Evolutionary conservation across 1,284 basidiomycete genomes (phyloP).

Genomic region (Irpex rosettiformis): DNA sequence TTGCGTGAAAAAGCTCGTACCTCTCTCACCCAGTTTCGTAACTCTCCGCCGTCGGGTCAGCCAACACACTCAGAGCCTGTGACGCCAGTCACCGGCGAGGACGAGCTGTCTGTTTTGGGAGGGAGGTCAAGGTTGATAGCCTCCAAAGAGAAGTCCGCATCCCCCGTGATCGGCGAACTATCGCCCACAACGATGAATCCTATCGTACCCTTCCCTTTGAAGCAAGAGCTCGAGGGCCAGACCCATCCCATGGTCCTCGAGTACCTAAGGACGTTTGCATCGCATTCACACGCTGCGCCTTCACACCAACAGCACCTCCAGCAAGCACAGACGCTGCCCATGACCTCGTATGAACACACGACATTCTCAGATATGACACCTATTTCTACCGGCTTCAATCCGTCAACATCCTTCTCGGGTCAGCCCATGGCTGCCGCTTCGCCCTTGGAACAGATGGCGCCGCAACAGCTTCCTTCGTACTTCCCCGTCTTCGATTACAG

Average conservation of each 20-base stretch:
- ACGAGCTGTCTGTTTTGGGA: slow-evolving; percentile 68
- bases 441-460: slow-evolving; percentile 22
- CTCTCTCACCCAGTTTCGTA: slow-evolving; percentile 59
- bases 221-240: slow-evolving; percentile 25
- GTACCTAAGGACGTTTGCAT: slow-evolving; percentile 62
- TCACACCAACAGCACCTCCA: slow-evolving; percentile 7
- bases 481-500: slow-evolving; percentile 75
- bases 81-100: slow-evolving; percentile 54
- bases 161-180: slow-evolving; percentile 51
- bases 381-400: slow-evolving; percentile 10
- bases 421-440: slow-evolving; percentile 10
- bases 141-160: slow-evolving; percentile 49
- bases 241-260: slow-evolving; percentile 60
- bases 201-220: slow-evolving; percentile 38
- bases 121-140: slow-evolving; percentile 69
- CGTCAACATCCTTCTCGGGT: slow-evolving; percentile 8
- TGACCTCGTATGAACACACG: slow-evolving; percentile 18
- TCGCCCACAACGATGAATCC: slow-evolving; percentile 70
- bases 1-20: slow-evolving; percentile 63
- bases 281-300: slow-evolving; percentile 19
- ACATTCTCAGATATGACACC: slow-evolving; percentile 22
- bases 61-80: slow-evolving; percentile 42
- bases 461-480: slow-evolving; percentile 61
- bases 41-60: slow-evolving; percentile 47
- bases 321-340: slow-evolving; percentile 14